Conservation (phyloP, 2,329 filamentous ascomycete species). For the Aureobasidium melanogenum region DNA sequence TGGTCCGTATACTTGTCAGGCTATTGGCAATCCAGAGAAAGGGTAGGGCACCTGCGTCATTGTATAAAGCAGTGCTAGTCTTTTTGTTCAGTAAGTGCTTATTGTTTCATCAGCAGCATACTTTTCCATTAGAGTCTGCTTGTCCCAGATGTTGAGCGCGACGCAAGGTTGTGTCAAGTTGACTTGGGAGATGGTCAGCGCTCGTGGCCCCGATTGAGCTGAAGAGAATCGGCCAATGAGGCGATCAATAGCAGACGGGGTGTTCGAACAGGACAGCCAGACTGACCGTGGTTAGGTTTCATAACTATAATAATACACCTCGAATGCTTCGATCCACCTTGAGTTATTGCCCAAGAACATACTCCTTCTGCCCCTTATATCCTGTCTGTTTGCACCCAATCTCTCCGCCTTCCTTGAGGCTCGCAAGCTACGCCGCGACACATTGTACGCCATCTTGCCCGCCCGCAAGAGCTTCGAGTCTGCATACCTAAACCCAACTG, state of each 20-base stretch:
- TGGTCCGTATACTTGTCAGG: neutral
- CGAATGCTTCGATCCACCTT: neutral
- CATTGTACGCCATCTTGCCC: no score
- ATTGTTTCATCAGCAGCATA: neutral
- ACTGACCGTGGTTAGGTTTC: neutral
- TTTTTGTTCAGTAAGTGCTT: constrained; percentile 1
- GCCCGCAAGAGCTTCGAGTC: no score
- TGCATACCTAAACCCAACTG: no score
- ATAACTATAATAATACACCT: neutral
- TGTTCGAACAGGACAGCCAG: neutral
- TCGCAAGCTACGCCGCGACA: no score
- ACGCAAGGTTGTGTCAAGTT: neutral
- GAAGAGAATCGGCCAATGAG: neutral
- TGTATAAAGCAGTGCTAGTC: neutral
- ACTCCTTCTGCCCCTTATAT: neutral
- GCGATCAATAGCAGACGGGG: neutral
- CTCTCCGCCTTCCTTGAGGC: no score
- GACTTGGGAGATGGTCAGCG: neutral
- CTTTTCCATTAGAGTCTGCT: neutral
- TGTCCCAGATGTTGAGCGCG: neutral
- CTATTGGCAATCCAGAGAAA: neutral
- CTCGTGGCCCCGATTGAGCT: neutral
- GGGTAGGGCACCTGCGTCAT: neutral
- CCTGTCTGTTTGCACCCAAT: neutral
- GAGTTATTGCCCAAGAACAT: neutral